Evolutionary conservation across 768 basidiomycete species (phyloP), one percentile per base, ranked within the genome.

Genomic region (Boletales sp.): DNA sequence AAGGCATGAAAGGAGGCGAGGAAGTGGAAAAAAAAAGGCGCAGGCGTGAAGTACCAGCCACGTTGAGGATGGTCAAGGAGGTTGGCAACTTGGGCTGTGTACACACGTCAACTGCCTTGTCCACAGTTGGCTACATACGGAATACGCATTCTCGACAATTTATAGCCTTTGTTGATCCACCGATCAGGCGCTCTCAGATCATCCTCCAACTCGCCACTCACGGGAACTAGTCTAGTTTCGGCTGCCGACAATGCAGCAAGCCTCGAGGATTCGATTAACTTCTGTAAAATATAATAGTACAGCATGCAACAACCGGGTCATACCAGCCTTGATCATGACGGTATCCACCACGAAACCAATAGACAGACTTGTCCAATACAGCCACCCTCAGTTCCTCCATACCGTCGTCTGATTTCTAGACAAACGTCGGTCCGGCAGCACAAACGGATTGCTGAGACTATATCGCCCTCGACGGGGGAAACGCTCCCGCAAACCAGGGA

Each of bases 401-500:
- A 55, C 48, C 4, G 57, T 53, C 4, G 57, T 53, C 9, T 37
- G 32, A 46, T 56, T 44, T 48, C 45, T 59, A 52, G 31, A 19
- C 11, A 31, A 34, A 27, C 43, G 56, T 13, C 45, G 53, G 19
- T 57, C 54, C n/a, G 65, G 59, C 43, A 65, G 61, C 4, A 80
- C 58, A 15, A 83, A 68, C 15, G 81, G 76, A 14, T 83, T 81
- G 41, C 75, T 77, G 37, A 88, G 68, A 51, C 77, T 78, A 51
- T 74, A 76, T 50, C 74, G 72, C 51, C 76, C 74, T 53, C 72
- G 73, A 52, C 61, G 74, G 30, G 74, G 72, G 15, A 65, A 58
- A 21, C 79, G 77, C 64, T 83, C 80, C 50, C 73, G 76, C 51
- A 90, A 62, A 5, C 64, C 59, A 3, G 89, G 86, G 62, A 87